A percentile compares a stretch with the other conserved stretches of the same genome.
Evolutionary conservation across 176 grass and related monocot genomes (phyloP).

Genomic region (Urochloa ruziziensis): DNA sequence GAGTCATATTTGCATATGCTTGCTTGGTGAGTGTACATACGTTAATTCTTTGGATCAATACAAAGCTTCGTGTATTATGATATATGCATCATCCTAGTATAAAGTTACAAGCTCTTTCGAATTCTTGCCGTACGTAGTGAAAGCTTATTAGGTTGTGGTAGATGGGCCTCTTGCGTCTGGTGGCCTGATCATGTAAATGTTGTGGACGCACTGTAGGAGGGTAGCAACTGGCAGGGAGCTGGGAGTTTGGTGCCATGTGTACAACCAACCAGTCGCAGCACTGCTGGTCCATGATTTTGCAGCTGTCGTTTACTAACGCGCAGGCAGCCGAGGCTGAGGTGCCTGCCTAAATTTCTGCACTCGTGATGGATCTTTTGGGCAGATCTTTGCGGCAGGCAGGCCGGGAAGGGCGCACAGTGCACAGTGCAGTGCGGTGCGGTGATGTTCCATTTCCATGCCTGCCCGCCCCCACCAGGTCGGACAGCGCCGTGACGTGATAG

Average conservation of each 20-base stretch:
- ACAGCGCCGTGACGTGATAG: conserved; percentile 38
- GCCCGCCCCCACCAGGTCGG: neutral
- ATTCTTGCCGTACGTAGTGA: too few species aligned
- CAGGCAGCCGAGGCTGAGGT: neutral
- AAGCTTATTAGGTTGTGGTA: too few species aligned
- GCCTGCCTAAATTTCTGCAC: conserved; percentile 32
- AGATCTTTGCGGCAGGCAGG: conserved; percentile 1
- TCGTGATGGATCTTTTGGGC: conserved; percentile 36
- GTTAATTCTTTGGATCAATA: too few species aligned
- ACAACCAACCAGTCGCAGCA: neutral
- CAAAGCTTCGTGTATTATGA: too few species aligned
- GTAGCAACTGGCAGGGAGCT: neutral
- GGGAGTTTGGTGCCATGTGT: neutral
- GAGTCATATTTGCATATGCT: too few species aligned
- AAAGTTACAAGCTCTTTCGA: too few species aligned
- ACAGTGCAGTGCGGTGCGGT: neutral
- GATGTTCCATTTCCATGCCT: neutral
- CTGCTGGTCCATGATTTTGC: neutral
- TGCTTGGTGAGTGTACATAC: too few species aligned
- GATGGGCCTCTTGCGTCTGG: too few species aligned
- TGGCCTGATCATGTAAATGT: too few species aligned
- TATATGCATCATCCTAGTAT: too few species aligned
- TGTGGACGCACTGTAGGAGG: neutral
- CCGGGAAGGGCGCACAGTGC: neutral
- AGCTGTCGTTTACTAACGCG: neutral